Conservation (phyloP, 805 yeast genomes). For the Metschnikowia colocasiae region DNA sequence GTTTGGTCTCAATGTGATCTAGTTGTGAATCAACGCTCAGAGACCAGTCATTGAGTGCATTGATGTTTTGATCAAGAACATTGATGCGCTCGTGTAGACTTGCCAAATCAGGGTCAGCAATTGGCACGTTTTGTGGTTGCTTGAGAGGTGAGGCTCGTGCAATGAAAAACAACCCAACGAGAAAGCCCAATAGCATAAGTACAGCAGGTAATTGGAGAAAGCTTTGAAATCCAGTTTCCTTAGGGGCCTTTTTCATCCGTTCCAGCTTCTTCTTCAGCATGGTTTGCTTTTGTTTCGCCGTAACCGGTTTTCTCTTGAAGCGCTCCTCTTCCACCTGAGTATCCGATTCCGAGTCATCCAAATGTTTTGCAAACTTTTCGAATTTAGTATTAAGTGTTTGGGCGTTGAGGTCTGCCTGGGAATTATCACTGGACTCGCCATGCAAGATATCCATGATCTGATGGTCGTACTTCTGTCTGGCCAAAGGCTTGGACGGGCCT, state of each 20-base stretch:
- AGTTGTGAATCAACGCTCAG: slow-evolving; percentile 18
- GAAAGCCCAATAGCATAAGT: slow-evolving; percentile 4
- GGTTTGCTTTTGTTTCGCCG: not conserved
- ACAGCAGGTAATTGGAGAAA: not conserved
- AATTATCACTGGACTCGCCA: not conserved
- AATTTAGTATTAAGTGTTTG: slow-evolving; percentile 18
- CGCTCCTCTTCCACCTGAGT: slow-evolving; percentile 13
- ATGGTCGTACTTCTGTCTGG: slow-evolving; percentile 12
- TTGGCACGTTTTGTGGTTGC: not conserved
- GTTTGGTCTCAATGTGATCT: slow-evolving; percentile 19
- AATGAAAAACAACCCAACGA: slow-evolving; percentile 2
- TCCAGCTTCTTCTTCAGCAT: not conserved
- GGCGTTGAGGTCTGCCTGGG: slow-evolving; percentile 9
- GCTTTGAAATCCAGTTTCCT: not conserved
- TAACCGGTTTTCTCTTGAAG: not conserved
- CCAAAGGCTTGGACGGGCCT: slow-evolving; percentile 37
- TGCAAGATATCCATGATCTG: slow-evolving; percentile 13
- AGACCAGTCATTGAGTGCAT: slow-evolving; percentile 17
- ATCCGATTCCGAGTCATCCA: slow-evolving; percentile 10
- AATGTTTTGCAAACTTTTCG: slow-evolving; percentile 15
- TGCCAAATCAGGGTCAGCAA: not conserved
- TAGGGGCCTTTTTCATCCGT: not conserved
- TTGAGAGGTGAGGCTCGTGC: not conserved
- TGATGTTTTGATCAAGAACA: slow-evolving; percentile 11
- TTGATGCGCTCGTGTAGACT: slow-evolving; percentile 11